phyloP scores from a whole-genome alignment of 1,284 basidiomycete species.

The Jaminaea rosea region DNA sequence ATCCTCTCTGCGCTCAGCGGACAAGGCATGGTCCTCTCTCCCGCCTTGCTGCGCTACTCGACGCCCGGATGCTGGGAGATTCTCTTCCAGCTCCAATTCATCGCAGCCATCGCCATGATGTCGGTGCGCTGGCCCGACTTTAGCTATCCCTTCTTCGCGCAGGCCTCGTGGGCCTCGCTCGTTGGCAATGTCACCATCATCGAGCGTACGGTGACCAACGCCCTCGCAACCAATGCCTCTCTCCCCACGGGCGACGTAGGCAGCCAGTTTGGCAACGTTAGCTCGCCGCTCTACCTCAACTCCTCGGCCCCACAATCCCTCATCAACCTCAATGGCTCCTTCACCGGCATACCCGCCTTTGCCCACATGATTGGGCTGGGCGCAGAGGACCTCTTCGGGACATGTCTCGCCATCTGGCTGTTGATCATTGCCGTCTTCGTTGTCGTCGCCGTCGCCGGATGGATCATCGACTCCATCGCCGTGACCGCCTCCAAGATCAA shows the following conservation, averaged over 20 bases:
- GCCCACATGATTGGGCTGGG: slow-evolving; percentile 70
- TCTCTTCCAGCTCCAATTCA: slow-evolving; percentile 78
- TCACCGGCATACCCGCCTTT: slow-evolving; percentile 64
- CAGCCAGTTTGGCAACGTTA: slow-evolving; percentile 58
- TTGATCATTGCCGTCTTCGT: slow-evolving; percentile 66
- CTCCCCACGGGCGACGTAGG: slow-evolving; percentile 25
- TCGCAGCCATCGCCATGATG: slow-evolving; percentile 69
- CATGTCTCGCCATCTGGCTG: slow-evolving; percentile 73
- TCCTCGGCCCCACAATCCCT: slow-evolving; percentile 60
- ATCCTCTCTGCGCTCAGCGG: slow-evolving; percentile 79
- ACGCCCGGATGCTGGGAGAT: slow-evolving; percentile 89
- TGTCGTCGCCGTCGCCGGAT: slow-evolving; percentile 61
- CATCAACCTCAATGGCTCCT: slow-evolving; percentile 52
- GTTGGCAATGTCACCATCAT: slow-evolving; percentile 26
- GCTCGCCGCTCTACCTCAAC: slow-evolving; percentile 71
- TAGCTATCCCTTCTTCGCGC: slow-evolving; percentile 56
- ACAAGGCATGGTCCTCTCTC: slow-evolving; percentile 71
- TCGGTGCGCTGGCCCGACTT: slow-evolving; percentile 89
- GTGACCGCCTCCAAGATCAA: neutral
- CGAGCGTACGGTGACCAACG: slow-evolving; percentile 7
- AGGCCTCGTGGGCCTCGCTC: slow-evolving; percentile 48
- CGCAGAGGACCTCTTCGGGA: slow-evolving; percentile 72
- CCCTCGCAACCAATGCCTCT: slow-evolving; percentile 20
- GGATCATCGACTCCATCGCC: slow-evolving; percentile 44
- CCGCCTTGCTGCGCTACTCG: slow-evolving; percentile 78